Percentiles rank a stretch among this genome's conserved stretches.
These are phyloP conservation scores for Tetrapisispora pingtungensis DNA, from an alignment of 805 yeast genomes.

Conservation along the genomic window DNA sequence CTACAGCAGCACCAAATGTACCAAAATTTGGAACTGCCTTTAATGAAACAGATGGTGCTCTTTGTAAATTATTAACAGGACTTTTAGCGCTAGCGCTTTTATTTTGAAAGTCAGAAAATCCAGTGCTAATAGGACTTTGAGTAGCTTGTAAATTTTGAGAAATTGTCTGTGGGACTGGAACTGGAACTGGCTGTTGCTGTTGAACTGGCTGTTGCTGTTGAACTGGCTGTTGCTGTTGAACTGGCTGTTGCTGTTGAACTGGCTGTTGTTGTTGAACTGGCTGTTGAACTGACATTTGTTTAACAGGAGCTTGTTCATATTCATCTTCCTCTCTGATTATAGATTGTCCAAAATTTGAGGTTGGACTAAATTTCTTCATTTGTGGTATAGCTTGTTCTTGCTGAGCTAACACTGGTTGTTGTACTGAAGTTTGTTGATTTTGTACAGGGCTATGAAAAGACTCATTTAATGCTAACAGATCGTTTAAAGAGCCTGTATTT, in stretches of 20 bases:
- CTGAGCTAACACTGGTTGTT: neutral
- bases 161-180: neutral
- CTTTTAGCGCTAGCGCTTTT: conserved; percentile 36
- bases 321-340: conserved; percentile 34
- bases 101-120: conserved; percentile 6
- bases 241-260: conserved; percentile 10
- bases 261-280: conserved; percentile 4
- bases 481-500: conserved; percentile 48
- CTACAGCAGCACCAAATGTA: conserved; percentile 9
- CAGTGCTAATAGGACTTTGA: conserved; percentile 13
- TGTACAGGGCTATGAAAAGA: conserved; percentile 37
- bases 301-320: conserved; percentile 15
- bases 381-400: conserved; percentile 8
- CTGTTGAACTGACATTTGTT: conserved; percentile 6
- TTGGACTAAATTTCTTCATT: conserved; percentile 56
- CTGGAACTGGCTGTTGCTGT: conserved; percentile 1
- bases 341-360: conserved; percentile 77
- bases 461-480: conserved; percentile 50
- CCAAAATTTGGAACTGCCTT: conserved; percentile 29
- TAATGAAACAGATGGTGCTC: conserved; percentile 30
- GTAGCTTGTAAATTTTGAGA: neutral
- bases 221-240: conserved; percentile 4
- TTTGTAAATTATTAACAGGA: conserved; percentile 29
- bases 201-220: conserved; percentile 7
- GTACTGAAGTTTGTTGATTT: conserved; percentile 6